A percentile compares a stretch with the other conserved stretches of the same genome.
Conservation (phyloP, 345 rosid genomes). For the Raphanus raphanistrum region DNA sequence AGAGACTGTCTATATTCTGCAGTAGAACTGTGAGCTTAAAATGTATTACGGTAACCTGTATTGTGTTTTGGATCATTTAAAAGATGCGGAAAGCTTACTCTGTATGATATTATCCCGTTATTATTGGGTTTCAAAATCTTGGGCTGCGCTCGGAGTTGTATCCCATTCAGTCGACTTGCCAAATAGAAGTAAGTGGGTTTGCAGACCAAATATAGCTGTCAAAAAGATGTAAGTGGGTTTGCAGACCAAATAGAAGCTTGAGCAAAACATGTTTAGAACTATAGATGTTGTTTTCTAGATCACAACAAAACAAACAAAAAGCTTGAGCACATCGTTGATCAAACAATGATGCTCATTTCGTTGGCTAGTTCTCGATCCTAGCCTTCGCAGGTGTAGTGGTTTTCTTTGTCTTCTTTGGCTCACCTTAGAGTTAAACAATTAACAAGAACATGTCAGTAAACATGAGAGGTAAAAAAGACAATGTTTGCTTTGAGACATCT, state of each 20-base stretch:
- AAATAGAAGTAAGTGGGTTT: too few species aligned
- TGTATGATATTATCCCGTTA: not conserved
- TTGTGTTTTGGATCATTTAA: not conserved
- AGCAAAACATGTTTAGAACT: not conserved
- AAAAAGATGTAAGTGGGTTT: not conserved
- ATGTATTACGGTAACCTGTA: not conserved
- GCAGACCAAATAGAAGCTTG: not conserved
- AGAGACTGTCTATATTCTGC: not conserved
- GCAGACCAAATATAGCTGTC: too few species aligned
- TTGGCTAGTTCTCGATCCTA: not conserved
- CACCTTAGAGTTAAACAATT: not conserved
- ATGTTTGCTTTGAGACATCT: too few species aligned
- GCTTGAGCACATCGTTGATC: not conserved
- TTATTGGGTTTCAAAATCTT: not conserved
- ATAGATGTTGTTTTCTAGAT: not conserved
- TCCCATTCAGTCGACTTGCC: not conserved
- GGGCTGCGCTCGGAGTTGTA: not conserved
- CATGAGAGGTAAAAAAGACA: too few species aligned
- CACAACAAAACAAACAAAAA: not conserved
- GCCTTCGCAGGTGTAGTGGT: not conserved
- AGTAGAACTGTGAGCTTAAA: not conserved
- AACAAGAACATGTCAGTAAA: not conserved
- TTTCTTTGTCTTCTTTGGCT: not conserved
- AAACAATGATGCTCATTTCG: not conserved
- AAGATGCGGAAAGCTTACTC: not conserved